Base-by-base conservation (phyloP, 139 green algal species). In the Coelastrella sp. region DNA sequence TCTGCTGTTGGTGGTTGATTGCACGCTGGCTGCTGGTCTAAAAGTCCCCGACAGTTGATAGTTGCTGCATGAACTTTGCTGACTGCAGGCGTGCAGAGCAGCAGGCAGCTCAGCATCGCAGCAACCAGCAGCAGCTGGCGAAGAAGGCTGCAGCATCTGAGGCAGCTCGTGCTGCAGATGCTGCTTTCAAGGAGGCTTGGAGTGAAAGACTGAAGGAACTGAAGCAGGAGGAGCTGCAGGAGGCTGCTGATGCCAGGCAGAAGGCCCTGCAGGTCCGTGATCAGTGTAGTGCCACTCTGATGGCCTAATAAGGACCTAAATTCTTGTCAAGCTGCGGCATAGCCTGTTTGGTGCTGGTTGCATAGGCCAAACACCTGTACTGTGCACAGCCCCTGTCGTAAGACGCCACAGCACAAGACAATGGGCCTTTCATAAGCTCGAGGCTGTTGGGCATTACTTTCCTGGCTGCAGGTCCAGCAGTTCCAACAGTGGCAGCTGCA, bases 171-270 rank as follows among this genome's bases (percentile, higher is more conserved):
- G 78, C 58, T 5, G 92, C 93, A 23, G 94, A 95, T 58, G 82
- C 83, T 20, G 88, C 83, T 74, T 95, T 95, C 86, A 89, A 81
- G 19, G 80, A 79, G 5, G 92, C 91, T 14, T 96, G 94, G 94
- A 76, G 74, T 56, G 59, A 86, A 3, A 87, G 95, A 22, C 87
- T 95, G 87, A 90, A 82, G n/a, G 73, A 94, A 59, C 88, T 93
- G 54, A 92, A 91, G 60, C 92, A 94, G 23, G 91, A 95, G 61
- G 95, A 96, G 93, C 87, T 94, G 87, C 92, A 95, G 80, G 94
- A 95, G 17, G 92, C 90, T 47, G 73, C 86, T 22, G 83, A 94
- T 80, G 86, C 91, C 66, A 83, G 92, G 76, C 83, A 90, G n/a
- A 85, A 71, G 59, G 76, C 93, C 7, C 23, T 86, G 61, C 75